A percentile compares a stretch with the other conserved stretches of the same genome.
phyloP scores from a whole-genome alignment of 768 basidiomycete genomes.

The Podaxis sp. region DNA sequence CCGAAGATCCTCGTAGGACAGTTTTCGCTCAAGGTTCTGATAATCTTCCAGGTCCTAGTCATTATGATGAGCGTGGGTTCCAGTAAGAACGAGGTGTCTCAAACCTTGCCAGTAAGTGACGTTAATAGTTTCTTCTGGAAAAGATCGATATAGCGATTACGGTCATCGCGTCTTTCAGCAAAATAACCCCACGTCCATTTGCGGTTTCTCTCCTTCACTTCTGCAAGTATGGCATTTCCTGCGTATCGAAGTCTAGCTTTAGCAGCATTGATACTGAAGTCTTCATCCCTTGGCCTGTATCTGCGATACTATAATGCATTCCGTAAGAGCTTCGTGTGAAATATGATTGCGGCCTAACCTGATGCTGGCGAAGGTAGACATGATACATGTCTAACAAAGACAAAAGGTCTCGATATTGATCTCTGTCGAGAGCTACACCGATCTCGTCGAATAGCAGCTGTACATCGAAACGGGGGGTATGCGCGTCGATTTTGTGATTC shows the following conservation, averaged over 20 bases:
- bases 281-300: slow-evolving; percentile 67
- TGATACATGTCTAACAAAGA: slow-evolving; percentile 96
- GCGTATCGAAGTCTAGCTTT: slow-evolving; percentile 78
- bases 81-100: slow-evolving; percentile 20
- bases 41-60: slow-evolving; percentile 34
- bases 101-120: slow-evolving; percentile 52
- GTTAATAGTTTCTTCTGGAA: slow-evolving; percentile 75
- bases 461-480: slow-evolving; percentile 83
- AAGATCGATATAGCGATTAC: slow-evolving; percentile 78
- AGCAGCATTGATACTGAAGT: slow-evolving; percentile 57
- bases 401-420: slow-evolving; percentile 92
- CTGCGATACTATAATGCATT: slow-evolving; percentile 67
- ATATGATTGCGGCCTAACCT: slow-evolving; percentile 42
- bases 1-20: slow-evolving; percentile 92
- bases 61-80: slow-evolving; percentile 39
- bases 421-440: slow-evolving; percentile 84
- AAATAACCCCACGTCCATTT: slow-evolving; percentile 95
- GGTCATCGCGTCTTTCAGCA: slow-evolving; percentile 81
- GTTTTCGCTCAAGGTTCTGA: slow-evolving; percentile 71
- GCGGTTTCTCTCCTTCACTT: slow-evolving; percentile 76
- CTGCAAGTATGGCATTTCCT: slow-evolving; percentile 71
- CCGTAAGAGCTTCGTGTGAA: slow-evolving; percentile 9
- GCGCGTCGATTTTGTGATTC: slow-evolving; percentile 72
- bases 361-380: slow-evolving; percentile 82
- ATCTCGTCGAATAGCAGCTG: slow-evolving; percentile 91